These are phyloP conservation scores for Fusarium newnesense DNA, from an alignment of 2,329 filamentous ascomycete species.

Conservation along the genomic window DNA sequence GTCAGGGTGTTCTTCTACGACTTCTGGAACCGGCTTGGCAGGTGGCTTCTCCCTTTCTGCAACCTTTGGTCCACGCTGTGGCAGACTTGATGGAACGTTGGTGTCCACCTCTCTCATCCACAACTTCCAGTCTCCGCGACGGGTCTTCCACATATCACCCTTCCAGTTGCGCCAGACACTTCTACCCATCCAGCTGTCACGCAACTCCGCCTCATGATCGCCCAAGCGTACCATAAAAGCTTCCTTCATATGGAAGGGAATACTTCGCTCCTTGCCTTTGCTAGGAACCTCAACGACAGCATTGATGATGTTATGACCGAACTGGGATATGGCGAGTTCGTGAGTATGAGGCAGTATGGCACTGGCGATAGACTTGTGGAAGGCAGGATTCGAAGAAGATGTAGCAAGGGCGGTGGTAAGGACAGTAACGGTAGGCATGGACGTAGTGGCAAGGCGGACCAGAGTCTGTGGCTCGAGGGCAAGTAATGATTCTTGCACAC, in stretches of 20 bases:
- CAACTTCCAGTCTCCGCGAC: conserved; percentile 63
- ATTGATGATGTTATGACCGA: conserved; percentile 63
- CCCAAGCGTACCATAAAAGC: conserved; percentile 62
- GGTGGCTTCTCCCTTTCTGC: conserved; percentile 10
- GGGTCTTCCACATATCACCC: conserved; percentile 66
- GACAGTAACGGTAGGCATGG: conserved; percentile 60
- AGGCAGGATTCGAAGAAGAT: conserved; percentile 60
- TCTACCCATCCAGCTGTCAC: conserved; percentile 64
- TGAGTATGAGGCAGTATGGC: conserved; percentile 57
- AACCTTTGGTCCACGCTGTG: conserved; percentile 24
- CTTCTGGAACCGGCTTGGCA: neutral
- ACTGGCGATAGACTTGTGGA: conserved; percentile 66
- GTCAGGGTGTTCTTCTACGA: neutral
- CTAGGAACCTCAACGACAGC: conserved; percentile 62
- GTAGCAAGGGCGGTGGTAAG: conserved; percentile 62
- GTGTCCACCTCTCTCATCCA: conserved; percentile 63
- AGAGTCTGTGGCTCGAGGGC: conserved; percentile 66
- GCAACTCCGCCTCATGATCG: conserved; percentile 59
- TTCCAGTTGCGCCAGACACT: conserved; percentile 68
- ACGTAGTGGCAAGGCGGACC: conserved; percentile 71
- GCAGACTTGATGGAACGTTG: conserved; percentile 31
- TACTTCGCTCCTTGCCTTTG: conserved; percentile 57
- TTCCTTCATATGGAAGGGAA: conserved; percentile 69
- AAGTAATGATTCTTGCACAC: conserved; percentile 79
- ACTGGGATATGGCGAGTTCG: conserved; percentile 60